Percentiles rank a stretch among this genome's conserved stretches.
Conservation (phyloP, 2,329 filamentous ascomycete species). For the Clonostachys sp. region DNA sequence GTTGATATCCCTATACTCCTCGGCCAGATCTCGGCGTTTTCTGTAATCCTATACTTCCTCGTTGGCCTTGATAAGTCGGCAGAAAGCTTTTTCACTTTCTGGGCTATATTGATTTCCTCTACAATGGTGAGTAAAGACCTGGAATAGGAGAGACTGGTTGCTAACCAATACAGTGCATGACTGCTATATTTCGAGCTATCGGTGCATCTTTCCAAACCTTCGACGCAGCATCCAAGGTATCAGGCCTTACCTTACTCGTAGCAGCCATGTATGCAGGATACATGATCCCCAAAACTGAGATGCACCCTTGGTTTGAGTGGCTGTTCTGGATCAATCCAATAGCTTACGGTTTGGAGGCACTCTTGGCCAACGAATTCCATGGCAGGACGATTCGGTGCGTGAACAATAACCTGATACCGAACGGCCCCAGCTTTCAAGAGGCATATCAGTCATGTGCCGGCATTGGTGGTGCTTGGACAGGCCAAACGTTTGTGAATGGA, state of each 20-base stretch:
- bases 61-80: no score
- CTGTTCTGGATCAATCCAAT: constrained; percentile 60
- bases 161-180: constrained; percentile 42
- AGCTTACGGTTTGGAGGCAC: constrained; percentile 59
- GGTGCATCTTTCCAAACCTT: constrained; percentile 65
- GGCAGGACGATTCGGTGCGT: constrained; percentile 52
- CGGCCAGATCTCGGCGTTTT: constrained; percentile 48
- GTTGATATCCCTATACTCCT: constrained; percentile 38
- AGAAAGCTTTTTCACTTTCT: no score
- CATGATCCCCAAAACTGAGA: constrained; percentile 43
- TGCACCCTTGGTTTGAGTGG: constrained; percentile 69
- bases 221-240: constrained; percentile 48
- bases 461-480: constrained; percentile 44
- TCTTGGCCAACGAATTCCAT: constrained; percentile 50
- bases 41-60: constrained; percentile 26
- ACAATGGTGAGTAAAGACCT: no score
- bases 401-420: constrained; percentile 34
- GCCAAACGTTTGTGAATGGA: constrained; percentile 35
- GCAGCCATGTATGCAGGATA: constrained; percentile 60
- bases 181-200: constrained; percentile 70
- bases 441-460: constrained; percentile 36
- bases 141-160: no score
- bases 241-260: constrained; percentile 50
- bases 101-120: no score
- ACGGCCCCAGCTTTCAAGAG: constrained; percentile 8